Conservation (phyloP, 2,329 filamentous ascomycete species). For the Xylaria sp. region DNA sequence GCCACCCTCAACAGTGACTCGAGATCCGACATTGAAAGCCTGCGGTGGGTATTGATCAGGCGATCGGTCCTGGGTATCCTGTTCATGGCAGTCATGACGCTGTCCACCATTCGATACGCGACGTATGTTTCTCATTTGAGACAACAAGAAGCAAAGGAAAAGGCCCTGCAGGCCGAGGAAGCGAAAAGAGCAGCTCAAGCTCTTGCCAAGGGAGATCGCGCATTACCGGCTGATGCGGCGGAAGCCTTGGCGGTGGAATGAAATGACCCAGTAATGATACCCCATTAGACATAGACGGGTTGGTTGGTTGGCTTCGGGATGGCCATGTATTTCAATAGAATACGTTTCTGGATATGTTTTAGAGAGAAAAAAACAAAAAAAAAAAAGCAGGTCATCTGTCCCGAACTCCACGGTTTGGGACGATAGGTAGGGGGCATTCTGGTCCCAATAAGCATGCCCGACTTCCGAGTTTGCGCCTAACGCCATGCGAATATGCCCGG, state of each 20-base stretch:
- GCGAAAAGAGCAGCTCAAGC: constrained; percentile 33
- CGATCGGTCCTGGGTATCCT: constrained; percentile 59
- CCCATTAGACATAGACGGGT: constrained; percentile 22
- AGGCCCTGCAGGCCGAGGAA: constrained; percentile 41
- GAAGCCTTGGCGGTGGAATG: constrained; percentile 55
- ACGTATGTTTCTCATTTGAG: constrained; percentile 50
- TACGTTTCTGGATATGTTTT: not conserved
- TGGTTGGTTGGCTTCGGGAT: not conserved
- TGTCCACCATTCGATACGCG: constrained; percentile 55
- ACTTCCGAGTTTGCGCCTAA: constrained; percentile 12
- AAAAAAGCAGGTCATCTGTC: not conserved
- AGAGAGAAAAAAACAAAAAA: not conserved
- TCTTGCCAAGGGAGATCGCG: constrained; percentile 41
- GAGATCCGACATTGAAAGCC: constrained; percentile 83
- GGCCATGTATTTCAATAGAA: not conserved
- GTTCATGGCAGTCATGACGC: constrained; percentile 58
- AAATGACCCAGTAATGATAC: constrained; percentile 23
- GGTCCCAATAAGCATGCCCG: constrained; percentile 17
- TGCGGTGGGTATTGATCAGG: constrained; percentile 77
- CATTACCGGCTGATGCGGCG: constrained; percentile 47
- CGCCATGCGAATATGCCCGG: constrained; percentile 15
- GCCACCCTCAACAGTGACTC: constrained; percentile 84
- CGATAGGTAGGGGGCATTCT: not conserved
- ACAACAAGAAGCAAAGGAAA: constrained; percentile 42
- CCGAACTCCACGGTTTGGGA: not conserved